Conservation (phyloP, 2,329 filamentous ascomycete species). For the Fusarium coffeatum region DNA sequence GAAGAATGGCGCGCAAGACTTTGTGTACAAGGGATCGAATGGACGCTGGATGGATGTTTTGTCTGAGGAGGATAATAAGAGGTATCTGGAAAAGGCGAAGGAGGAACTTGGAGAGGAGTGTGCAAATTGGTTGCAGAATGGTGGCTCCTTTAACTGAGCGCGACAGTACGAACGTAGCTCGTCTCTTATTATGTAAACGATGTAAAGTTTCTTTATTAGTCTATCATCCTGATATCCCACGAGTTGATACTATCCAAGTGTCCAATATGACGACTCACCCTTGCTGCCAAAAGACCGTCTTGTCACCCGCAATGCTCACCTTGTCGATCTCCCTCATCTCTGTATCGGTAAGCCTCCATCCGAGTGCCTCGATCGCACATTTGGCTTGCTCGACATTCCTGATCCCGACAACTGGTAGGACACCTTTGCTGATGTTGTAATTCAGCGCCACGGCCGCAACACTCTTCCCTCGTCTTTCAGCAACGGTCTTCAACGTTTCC, state of each 20-base stretch:
- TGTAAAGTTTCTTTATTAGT: neutral
- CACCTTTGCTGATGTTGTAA: slow-evolving; percentile 14
- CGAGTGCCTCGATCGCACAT: slow-evolving; percentile 6
- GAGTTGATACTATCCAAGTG: neutral
- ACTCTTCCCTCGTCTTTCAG: slow-evolving; percentile 10
- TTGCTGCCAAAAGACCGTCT: slow-evolving; percentile 14
- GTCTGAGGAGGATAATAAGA: neutral
- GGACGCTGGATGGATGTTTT: slow-evolving; percentile 1
- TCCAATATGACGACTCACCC: neutral
- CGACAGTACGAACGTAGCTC: rapidly evolving
- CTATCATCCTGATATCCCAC: neutral
- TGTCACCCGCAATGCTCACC: slow-evolving; percentile 8
- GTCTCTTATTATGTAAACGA: neutral
- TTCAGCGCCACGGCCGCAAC: slow-evolving; percentile 6
- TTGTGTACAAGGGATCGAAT: slow-evolving; percentile 13
- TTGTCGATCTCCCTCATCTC: slow-evolving; percentile 14
- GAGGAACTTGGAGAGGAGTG: slow-evolving; percentile 15
- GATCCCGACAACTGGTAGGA: slow-evolving; percentile 9
- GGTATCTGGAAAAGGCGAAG: neutral
- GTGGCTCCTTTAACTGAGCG: neutral
- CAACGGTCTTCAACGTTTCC: neutral
- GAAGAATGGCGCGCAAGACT: slow-evolving; percentile 7
- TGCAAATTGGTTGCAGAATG: neutral
- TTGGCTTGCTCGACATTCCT: slow-evolving; percentile 16
- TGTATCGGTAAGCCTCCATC: slow-evolving; percentile 7